phyloP scores from a whole-genome alignment of 1,284 basidiomycete genomes.

The Cryptococcus sp. region DNA sequence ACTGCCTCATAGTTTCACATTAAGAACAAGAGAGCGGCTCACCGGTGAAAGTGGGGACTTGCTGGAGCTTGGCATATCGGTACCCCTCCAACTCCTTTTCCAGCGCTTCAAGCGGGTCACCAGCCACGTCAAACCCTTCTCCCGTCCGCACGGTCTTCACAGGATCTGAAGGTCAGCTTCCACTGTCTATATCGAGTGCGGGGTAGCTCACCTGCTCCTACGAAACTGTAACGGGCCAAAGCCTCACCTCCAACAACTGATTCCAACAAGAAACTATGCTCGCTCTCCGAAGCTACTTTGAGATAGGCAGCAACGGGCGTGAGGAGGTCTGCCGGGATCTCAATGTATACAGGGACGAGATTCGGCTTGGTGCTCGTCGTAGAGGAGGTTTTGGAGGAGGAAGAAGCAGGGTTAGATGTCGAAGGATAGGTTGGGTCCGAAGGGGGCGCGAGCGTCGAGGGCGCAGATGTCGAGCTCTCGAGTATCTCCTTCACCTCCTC shows the following conservation, averaged over 20 bases:
- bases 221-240: constrained; percentile 89
- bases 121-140: constrained; percentile 69
- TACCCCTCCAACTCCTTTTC: constrained; percentile 83
- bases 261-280: constrained; percentile 88
- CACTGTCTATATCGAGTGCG: not conserved
- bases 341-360: constrained; percentile 75
- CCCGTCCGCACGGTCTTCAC: constrained; percentile 88
- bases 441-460: constrained; percentile 32
- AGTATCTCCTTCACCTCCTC: constrained; percentile 35
- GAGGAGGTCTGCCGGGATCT: constrained; percentile 89
- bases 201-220: constrained; percentile 71
- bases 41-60: constrained; percentile 85
- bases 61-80: constrained; percentile 83
- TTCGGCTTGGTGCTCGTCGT: constrained; percentile 23
- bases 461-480: constrained; percentile 21
- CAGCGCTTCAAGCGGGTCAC: constrained; percentile 80
- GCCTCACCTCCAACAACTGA: constrained; percentile 87
- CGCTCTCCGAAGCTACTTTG: constrained; percentile 82
- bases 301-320: constrained; percentile 98
- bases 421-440: constrained; percentile 24
- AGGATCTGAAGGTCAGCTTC: constrained; percentile 60
- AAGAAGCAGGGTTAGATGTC: constrained; percentile 16
- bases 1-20: not conserved
- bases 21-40: constrained; percentile 7
- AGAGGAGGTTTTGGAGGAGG: constrained; percentile 1